These are phyloP conservation scores for Miscanthus lutarioriparius DNA, from an alignment of 176 grass and related monocot genomes.

Conservation along the genomic window DNA sequence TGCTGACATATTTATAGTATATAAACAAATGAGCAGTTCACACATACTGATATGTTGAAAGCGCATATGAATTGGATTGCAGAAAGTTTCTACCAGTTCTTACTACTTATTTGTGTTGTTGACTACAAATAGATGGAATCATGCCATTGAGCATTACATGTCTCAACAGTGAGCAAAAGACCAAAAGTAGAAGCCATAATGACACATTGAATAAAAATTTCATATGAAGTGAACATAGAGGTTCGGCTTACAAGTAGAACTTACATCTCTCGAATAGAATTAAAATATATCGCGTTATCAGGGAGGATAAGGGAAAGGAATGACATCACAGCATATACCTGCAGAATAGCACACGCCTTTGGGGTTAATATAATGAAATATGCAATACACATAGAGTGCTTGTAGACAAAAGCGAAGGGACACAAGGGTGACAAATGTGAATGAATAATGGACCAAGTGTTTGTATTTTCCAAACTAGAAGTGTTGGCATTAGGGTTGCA, in stretches of 20 bases:
- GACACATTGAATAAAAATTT: neutral
- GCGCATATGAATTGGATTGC: constrained; percentile 4
- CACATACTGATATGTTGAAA: neutral
- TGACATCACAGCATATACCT: constrained; percentile 99
- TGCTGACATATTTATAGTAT: neutral
- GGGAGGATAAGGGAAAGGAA: constrained; percentile 81
- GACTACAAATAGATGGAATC: neutral
- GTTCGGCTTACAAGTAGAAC: constrained; percentile 27
- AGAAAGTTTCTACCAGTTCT: neutral
- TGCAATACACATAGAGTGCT: neutral
- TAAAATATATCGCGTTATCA: constrained; percentile 77
- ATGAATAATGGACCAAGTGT: neutral
- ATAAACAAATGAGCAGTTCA: neutral
- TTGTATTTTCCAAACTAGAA: neutral
- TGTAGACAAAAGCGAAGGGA: neutral
- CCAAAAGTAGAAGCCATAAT: constrained; percentile 15
- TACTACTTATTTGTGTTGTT: neutral
- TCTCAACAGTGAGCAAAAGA: neutral
- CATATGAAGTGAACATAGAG: neutral
- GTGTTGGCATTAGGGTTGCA: neutral
- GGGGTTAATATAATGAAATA: neutral
- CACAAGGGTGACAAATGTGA: neutral
- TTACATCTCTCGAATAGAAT: constrained; percentile 96
- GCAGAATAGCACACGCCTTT: neutral
- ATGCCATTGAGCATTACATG: constrained; percentile 5